Evolutionary conservation across 352 stramenopile species (phyloP).

Genomic region (Pythium volutum): DNA sequence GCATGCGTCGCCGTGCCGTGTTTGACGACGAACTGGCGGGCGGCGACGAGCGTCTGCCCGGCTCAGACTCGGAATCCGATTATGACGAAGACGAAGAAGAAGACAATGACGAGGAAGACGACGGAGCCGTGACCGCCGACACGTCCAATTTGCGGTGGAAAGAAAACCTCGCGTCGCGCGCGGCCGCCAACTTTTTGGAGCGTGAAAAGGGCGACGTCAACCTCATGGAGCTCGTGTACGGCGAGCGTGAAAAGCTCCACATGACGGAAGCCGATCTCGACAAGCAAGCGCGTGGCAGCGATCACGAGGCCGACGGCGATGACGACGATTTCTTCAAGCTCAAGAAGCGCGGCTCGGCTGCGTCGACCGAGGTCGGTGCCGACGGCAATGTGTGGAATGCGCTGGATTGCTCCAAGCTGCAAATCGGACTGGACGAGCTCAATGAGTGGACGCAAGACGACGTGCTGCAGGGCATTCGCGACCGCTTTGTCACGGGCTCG

Average conservation of each 20-base stretch:
- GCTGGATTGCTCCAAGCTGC: slow-evolving; percentile 79
- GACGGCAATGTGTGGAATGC: slow-evolving; percentile 68
- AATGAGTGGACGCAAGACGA: slow-evolving; percentile 78
- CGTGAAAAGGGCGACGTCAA: slow-evolving; percentile 80
- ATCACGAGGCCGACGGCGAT: slow-evolving; percentile 42
- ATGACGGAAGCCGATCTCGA: slow-evolving; percentile 74
- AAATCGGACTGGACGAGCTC: slow-evolving; percentile 58
- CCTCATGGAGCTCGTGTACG: slow-evolving; percentile 92
- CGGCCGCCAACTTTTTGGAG: slow-evolving; percentile 83
- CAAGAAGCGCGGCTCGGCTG: slow-evolving; percentile 43
- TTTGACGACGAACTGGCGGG: slow-evolving; percentile 60
- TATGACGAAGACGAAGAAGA: slow-evolving; percentile 53
- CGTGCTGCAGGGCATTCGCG: slow-evolving; percentile 73
- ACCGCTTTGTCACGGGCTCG: slow-evolving; percentile 97
- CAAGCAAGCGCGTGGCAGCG: slow-evolving; percentile 36
- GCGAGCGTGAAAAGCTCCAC: slow-evolving; percentile 75
- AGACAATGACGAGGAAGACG: slow-evolving; percentile 35
- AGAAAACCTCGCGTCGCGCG: slow-evolving; percentile 80
- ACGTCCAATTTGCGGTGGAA: slow-evolving; percentile 84
- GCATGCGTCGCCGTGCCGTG: slow-evolving; percentile 72
- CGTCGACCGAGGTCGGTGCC: slow-evolving; percentile 30
- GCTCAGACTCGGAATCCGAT: slow-evolving; percentile 40
- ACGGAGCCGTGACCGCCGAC: slow-evolving; percentile 32
- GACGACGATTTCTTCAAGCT: slow-evolving; percentile 80
- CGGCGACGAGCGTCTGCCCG: slow-evolving; percentile 23